These are phyloP conservation scores for Shiraia bambusicola DNA, from an alignment of 2,329 filamentous ascomycete species.

Conservation along the genomic window DNA sequence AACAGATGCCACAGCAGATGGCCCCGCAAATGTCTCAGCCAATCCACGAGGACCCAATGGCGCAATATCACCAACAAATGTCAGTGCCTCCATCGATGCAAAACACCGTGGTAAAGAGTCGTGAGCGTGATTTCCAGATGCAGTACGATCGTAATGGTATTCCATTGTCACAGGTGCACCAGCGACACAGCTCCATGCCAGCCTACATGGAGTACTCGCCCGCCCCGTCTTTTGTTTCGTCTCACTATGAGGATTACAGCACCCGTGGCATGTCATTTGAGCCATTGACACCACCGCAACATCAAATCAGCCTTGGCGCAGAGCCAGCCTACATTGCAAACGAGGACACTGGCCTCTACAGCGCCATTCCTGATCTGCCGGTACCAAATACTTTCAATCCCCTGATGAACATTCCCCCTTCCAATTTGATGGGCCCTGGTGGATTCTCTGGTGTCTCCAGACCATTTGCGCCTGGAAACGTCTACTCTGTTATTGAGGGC, in stretches of 20 bases:
- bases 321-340: conserved; percentile 98
- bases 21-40: conserved; percentile 50
- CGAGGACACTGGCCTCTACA: conserved; percentile 95
- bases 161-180: conserved; percentile 77
- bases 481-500: conserved; percentile 95
- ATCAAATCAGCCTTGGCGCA: conserved; percentile 74
- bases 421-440: conserved; percentile 73
- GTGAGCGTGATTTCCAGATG: conserved; percentile 82
- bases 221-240: conserved; percentile 97
- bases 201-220: conserved; percentile 98
- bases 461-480: conserved; percentile 71
- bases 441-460: conserved; percentile 71
- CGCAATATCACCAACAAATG: conserved; percentile 74
- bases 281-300: conserved; percentile 93
- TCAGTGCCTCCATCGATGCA: conserved; percentile 71
- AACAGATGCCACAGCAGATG: conserved; percentile 25
- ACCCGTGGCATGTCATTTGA: conserved; percentile 95
- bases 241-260: conserved; percentile 97
- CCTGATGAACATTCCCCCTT: conserved; percentile 87
- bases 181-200: conserved; percentile 97
- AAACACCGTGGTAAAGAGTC: conserved; percentile 73
- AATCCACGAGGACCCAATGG: conserved; percentile 66
- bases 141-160: conserved; percentile 93
- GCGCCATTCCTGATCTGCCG: conserved; percentile 86
- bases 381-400: conserved; percentile 76